Conservation (phyloP, 2,329 filamentous ascomycete genomes). For the Trichoderma brevicompactum region DNA sequence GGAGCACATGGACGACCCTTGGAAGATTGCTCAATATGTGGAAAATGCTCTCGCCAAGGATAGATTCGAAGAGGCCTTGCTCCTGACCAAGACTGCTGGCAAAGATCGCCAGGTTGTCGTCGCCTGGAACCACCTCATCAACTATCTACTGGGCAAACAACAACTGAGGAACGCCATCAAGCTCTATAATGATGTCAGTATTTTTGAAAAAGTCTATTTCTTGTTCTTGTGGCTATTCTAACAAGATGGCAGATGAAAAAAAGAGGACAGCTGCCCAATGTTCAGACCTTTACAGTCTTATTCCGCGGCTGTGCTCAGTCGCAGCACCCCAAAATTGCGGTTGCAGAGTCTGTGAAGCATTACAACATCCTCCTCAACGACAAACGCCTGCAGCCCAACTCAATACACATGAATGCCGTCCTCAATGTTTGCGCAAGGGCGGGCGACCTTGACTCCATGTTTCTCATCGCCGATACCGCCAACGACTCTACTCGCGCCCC, state of each 20-base stretch:
- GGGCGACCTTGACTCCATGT: conserved; percentile 77
- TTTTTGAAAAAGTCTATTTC: background rate
- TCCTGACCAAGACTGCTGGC: conserved; percentile 71
- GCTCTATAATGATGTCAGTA: conserved; percentile 79
- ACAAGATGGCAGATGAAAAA: conserved; percentile 81
- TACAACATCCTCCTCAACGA: conserved; percentile 75
- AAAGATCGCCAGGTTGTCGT: conserved; percentile 67
- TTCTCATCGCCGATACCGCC: conserved; percentile 73
- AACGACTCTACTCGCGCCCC: conserved; percentile 67
- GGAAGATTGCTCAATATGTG: conserved; percentile 73
- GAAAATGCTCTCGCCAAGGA: conserved; percentile 61
- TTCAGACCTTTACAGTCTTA: conserved; percentile 81
- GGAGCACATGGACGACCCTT: conserved; percentile 68
- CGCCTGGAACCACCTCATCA: conserved; percentile 86
- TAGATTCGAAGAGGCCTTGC: conserved; percentile 67
- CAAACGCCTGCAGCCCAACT: conserved; percentile 69
- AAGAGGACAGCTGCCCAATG: conserved; percentile 76
- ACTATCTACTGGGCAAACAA: conserved; percentile 66
- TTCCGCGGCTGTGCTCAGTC: conserved; percentile 73
- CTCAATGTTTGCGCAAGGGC: conserved; percentile 78
- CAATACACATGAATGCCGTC: conserved; percentile 87
- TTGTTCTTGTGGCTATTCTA: background rate
- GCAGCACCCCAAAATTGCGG: conserved; percentile 60
- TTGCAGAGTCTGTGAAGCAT: conserved; percentile 71
- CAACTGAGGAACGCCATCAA: conserved; percentile 70